Conservation (phyloP, 768 basidiomycete genomes). For the Pulveroboletus frians region DNA sequence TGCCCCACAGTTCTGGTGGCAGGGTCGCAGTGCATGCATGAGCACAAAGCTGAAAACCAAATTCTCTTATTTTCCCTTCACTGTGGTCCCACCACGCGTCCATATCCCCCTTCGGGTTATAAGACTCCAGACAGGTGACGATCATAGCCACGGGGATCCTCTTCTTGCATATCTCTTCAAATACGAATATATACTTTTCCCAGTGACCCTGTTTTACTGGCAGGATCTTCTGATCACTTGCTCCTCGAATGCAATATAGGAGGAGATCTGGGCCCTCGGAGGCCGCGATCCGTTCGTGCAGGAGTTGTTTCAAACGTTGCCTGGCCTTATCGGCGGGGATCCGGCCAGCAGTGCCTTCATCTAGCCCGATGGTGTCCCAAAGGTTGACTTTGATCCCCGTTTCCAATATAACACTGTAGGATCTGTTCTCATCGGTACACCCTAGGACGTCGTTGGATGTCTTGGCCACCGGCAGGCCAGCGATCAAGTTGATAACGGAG, state of each 20-base stretch:
- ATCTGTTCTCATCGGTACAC: conserved; percentile 23
- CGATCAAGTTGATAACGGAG: conserved; percentile 36
- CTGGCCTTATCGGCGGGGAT: conserved; percentile 14
- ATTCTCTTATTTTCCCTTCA: conserved; percentile 17
- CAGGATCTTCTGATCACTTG: conserved; percentile 6
- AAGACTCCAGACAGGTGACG: conserved; percentile 27
- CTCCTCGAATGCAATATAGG: conserved; percentile 27
- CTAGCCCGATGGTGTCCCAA: conserved; percentile 35
- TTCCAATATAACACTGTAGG: conserved; percentile 15
- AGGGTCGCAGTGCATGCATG: conserved; percentile 35
- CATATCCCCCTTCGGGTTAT: conserved; percentile 23
- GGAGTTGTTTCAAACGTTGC: conserved; percentile 19
- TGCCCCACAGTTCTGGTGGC: not conserved
- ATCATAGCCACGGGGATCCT: conserved; percentile 23
- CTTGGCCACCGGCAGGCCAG: conserved; percentile 19
- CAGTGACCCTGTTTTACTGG: conserved; percentile 14
- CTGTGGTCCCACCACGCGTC: conserved; percentile 35
- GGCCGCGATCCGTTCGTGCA: conserved; percentile 19
- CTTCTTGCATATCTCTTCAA: conserved; percentile 22
- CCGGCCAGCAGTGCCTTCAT: conserved; percentile 25
- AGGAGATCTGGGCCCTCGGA: conserved; percentile 24
- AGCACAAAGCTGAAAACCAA: conserved; percentile 31
- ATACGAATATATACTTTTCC: conserved; percentile 22
- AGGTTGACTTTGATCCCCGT: conserved; percentile 18
- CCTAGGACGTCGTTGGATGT: conserved; percentile 27